These are phyloP conservation scores for Ceratobasidium sp. DNA, from an alignment of 1,284 basidiomycete species.

Conservation along the genomic window DNA sequence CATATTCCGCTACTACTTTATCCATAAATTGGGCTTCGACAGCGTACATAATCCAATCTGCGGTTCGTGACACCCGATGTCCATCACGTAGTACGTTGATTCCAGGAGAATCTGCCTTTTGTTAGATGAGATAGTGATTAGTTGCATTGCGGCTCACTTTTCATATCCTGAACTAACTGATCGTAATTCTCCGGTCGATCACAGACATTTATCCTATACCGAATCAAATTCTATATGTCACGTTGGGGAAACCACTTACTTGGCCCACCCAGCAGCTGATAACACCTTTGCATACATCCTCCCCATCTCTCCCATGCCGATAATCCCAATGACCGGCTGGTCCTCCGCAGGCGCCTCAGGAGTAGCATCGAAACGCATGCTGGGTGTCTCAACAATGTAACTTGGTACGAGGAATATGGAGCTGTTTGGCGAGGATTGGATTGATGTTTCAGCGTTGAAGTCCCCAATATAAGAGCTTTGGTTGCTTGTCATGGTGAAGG, in stretches of 20 bases:
- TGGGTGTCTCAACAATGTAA: conserved; percentile 8
- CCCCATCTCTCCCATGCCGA: conserved; percentile 97
- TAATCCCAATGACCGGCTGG: conserved; percentile 83
- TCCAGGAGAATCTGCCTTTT: conserved; percentile 56
- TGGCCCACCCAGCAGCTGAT: conserved; percentile 81
- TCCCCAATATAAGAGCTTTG: not conserved
- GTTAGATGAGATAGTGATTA: not conserved
- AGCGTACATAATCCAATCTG: conserved; percentile 90
- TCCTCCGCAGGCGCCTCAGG: conserved; percentile 59
- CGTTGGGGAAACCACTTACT: conserved; percentile 57
- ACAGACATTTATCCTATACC: conserved; percentile 84
- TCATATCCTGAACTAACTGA: conserved; percentile 64
- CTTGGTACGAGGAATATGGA: not conserved
- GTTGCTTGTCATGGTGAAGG: not conserved
- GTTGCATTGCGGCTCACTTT: conserved; percentile 54
- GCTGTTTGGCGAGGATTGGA: not conserved
- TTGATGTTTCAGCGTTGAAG: not conserved
- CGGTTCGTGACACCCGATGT: conserved; percentile 80
- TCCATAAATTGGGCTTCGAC: conserved; percentile 94
- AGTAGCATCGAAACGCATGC: conserved; percentile 40
- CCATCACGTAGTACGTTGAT: conserved; percentile 79
- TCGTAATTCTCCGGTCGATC: conserved; percentile 84
- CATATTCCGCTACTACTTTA: conserved; percentile 83
- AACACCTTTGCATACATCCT: conserved; percentile 86
- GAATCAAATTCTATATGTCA: conserved; percentile 1